Base-by-base conservation (phyloP, 2,329 filamentous ascomycete genomes). In the Colletotrichum sp. region DNA sequence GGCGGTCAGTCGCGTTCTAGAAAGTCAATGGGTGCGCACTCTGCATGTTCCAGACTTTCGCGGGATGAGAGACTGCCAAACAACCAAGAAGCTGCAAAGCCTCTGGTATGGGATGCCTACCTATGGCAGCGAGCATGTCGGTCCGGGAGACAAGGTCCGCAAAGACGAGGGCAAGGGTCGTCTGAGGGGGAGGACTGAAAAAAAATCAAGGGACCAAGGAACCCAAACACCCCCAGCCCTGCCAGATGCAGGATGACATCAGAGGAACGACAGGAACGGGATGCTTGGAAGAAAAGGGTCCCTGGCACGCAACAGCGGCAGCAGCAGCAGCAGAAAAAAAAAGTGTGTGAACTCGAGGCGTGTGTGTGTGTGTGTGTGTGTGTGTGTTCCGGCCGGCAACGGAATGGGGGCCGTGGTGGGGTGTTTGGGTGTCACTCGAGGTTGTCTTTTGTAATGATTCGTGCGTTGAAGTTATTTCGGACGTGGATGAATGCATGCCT, bases 201-300 rank as follows among this genome's bases (percentile, higher is more conserved):
- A 30, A 59, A 59, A 66, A 66, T 36, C 62, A 76, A 76, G 69
- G 73, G 73, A 76, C 69, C 63, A 67, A 59, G 69, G 63, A 55
- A 72, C 55, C 44, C 49, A 28, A 71, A 52, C 24, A 21, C 44
- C 65, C 63, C 30, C 62, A 67, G 72, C 72, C 68, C 64, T 73
- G 70, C 30, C 32, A 69, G 73, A 64, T 52, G 73, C 73, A 65
- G 18, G 49, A 73, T 76, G 73, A 76, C 73, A 76, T 76, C 73
- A 76, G 64, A 76, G 59, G 64, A 68, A 73, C 57, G 44, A 60
- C 63, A 64, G 68, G 18, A 21, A 59, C 21, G 62, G 67, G 67
- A 39, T 57, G 30, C 49, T 44, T 59, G 55, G 52, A 62, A 21
- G 28, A 28, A 49, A 55, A 67, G 39, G 39, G 26, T 52, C 39